Percentiles rank a stretch among this genome's conserved stretches.
phyloP scores from a whole-genome alignment of 192 early-diverging fungal genomes.

The Linderina pennispora region DNA sequence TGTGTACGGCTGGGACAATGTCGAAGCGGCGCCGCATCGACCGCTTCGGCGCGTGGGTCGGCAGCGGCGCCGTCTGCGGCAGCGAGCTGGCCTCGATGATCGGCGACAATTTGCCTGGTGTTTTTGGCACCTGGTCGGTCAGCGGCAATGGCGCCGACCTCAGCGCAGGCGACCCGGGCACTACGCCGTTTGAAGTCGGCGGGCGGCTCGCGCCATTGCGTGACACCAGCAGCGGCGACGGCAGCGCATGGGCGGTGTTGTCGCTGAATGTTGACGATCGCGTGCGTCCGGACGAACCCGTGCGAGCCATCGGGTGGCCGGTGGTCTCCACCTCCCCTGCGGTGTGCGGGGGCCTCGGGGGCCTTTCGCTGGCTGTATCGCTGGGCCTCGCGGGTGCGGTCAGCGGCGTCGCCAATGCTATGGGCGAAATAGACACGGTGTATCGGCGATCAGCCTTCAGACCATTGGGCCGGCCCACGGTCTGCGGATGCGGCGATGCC shows the following conservation, averaged over 20 bases:
- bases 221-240: not conserved
- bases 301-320: too few species aligned
- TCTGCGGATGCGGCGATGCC: not conserved
- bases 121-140: too few species aligned
- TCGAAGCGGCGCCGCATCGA: conserved; percentile 34
- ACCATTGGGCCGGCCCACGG: too few species aligned
- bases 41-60: not conserved
- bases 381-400: not conserved
- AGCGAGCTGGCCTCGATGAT: not conserved
- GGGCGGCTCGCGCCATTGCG: too few species aligned
- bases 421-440: not conserved
- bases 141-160: not conserved
- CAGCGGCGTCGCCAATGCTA: not conserved
- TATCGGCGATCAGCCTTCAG: too few species aligned
- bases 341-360: too few species aligned
- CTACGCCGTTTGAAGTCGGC: too few species aligned
- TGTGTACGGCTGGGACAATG: conserved; percentile 5
- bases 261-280: conserved; percentile 12
- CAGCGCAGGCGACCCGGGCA: not conserved
- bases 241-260: conserved; percentile 1
- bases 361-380: too few species aligned
- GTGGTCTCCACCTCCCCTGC: too few species aligned
- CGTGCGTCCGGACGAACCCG: too few species aligned
- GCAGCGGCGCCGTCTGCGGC: not conserved
- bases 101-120: not conserved